phyloP scores from a whole-genome alignment of 345 rosid genomes.

The Citrus cavaleriei region DNA sequence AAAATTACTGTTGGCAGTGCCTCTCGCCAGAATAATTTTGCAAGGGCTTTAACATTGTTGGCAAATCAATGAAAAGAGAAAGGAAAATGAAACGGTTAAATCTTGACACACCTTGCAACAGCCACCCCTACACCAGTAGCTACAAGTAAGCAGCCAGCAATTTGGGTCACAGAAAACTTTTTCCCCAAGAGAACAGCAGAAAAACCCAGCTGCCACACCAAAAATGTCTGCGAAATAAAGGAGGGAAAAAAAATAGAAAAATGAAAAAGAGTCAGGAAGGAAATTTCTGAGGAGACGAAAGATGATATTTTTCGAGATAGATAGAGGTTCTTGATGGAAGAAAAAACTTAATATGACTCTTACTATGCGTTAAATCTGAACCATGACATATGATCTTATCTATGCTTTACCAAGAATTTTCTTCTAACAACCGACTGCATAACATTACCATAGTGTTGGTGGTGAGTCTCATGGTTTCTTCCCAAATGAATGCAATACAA shows the following conservation, averaged over 20 bases:
- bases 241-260: not conserved
- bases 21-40: not conserved
- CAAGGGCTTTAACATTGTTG: not conserved
- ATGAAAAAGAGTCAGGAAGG: not conserved
- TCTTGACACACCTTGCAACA: constrained; percentile 55
- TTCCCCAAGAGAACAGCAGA: constrained; percentile 58
- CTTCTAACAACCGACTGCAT: not conserved
- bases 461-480: too few relatives aligned
- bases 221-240: constrained; percentile 56
- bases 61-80: not conserved
- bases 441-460: not conserved
- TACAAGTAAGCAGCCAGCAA: constrained; percentile 74
- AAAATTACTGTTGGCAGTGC: not conserved
- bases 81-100: not conserved
- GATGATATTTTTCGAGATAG: not conserved
- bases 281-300: not conserved
- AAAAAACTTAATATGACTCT: not conserved
- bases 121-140: constrained; percentile 74
- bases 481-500: too few relatives aligned
- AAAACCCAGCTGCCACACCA: constrained; percentile 82
- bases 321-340: not conserved
- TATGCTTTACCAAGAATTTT: not conserved
- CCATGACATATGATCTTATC: not conserved
- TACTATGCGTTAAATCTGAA: not conserved
- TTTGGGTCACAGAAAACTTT: constrained; percentile 58